phyloP scores from a whole-genome alignment of 768 basidiomycete genomes.

The Boletus reticulatus region DNA sequence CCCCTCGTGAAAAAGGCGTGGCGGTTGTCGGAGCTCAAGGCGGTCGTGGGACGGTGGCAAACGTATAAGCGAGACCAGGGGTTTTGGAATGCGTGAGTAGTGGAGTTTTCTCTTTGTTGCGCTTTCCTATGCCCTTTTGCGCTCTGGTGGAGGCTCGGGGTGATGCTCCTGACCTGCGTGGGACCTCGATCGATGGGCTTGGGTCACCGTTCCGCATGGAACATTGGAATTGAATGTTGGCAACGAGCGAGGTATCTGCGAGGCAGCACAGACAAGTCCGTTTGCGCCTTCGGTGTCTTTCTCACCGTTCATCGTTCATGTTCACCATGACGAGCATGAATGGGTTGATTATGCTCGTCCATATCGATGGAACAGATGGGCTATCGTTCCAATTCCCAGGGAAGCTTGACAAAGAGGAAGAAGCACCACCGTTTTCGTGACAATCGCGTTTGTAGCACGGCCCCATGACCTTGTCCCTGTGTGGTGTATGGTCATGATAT shows the following conservation, averaged over 20 bases:
- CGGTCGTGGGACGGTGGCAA: slow-evolving; percentile 52
- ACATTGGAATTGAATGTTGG: slow-evolving; percentile 7
- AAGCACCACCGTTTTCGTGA: no score
- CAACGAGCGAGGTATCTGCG: slow-evolving; percentile 14
- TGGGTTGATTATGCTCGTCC: slow-evolving; percentile 4
- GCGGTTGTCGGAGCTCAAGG: slow-evolving; percentile 52
- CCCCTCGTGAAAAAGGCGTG: slow-evolving; percentile 47
- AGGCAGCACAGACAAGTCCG: slow-evolving; percentile 14
- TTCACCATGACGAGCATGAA: neutral
- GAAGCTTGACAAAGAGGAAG: neutral
- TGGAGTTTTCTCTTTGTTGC: neutral
- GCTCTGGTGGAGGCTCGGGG: neutral
- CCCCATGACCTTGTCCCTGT: no score
- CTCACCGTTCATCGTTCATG: slow-evolving; percentile 1
- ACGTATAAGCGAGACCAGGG: slow-evolving; percentile 52
- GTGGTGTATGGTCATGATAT: no score
- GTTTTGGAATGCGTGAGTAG: slow-evolving; percentile 63
- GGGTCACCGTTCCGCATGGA: slow-evolving; percentile 5
- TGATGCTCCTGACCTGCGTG: slow-evolving; percentile 1
- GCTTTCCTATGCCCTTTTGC: neutral
- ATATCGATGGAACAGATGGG: neutral
- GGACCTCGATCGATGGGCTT: slow-evolving; percentile 13
- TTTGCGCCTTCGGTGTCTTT: slow-evolving; percentile 12
- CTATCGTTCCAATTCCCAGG: slow-evolving; percentile 7
- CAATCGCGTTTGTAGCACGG: no score